Conservation (phyloP, 305 asterid genomes). For the Fraxinus nigra region DNA sequence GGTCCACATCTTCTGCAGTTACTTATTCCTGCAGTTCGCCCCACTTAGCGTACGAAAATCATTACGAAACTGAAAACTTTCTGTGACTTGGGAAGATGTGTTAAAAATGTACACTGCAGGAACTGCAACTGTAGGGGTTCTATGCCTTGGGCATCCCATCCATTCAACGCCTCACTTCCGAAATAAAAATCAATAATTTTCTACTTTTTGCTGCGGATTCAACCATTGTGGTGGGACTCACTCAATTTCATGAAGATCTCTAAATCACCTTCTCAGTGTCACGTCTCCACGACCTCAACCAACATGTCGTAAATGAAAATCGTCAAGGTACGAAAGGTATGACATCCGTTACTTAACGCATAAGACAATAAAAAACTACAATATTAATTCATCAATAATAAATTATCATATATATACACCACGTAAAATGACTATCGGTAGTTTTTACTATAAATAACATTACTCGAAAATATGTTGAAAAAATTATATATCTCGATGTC, state of each 20-base stretch:
- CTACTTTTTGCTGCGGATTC: slow-evolving; percentile 20
- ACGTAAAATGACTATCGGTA: no score
- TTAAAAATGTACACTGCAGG: not conserved
- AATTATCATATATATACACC: no score
- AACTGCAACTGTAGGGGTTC: slow-evolving; percentile 13
- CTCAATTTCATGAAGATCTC: not conserved
- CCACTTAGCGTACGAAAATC: not conserved
- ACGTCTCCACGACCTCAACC: no score
- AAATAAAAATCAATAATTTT: slow-evolving; percentile 24
- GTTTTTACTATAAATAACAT: no score
- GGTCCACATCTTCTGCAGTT: not conserved
- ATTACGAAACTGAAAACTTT: not conserved
- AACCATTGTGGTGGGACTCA: slow-evolving; percentile 17
- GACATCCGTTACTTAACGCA: not conserved
- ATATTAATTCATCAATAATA: no score
- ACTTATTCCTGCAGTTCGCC: not conserved
- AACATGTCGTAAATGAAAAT: no score
- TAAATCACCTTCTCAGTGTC: not conserved
- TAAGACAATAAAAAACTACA: no score
- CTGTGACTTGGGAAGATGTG: not conserved
- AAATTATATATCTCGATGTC: no score
- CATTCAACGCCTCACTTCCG: slow-evolving; percentile 20
- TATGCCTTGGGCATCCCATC: not conserved
- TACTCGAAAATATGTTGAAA: not conserved
- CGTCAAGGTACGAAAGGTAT: no score